Evolutionary conservation across 768 basidiomycete species (phyloP).

Genomic region (Candolleomyces eurysporus): DNA sequence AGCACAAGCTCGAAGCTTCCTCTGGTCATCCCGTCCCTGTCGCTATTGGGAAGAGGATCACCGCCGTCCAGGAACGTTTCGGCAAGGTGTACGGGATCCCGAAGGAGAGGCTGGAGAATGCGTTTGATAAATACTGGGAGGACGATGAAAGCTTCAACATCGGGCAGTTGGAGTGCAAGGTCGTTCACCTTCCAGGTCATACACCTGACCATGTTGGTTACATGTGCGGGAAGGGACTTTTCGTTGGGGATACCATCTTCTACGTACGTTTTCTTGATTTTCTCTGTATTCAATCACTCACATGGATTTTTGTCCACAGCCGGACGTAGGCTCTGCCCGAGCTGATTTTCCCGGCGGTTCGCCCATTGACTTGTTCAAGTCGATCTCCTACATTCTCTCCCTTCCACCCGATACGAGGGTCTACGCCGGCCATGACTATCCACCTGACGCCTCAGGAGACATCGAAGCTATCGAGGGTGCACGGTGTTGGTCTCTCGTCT

Average conservation of each 20-base stretch:
- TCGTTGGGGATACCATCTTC: slow-evolving; percentile 7
- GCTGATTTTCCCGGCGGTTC: slow-evolving; percentile 9
- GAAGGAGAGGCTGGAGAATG: background rate
- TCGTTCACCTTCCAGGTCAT: slow-evolving; percentile 7
- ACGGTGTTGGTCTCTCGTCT: slow-evolving; percentile 6
- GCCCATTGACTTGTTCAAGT: slow-evolving; percentile 1
- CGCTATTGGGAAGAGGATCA: slow-evolving; percentile 7
- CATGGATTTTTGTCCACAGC: background rate
- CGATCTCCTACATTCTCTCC: slow-evolving; percentile 3
- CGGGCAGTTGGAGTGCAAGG: slow-evolving; percentile 6
- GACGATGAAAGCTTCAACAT: slow-evolving; percentile 8
- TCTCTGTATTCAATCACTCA: background rate
- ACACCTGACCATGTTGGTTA: slow-evolving; percentile 11
- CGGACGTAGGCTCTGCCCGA: slow-evolving; percentile 10
- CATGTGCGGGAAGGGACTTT: slow-evolving; percentile 3
- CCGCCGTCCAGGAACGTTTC: background rate
- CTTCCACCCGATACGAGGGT: background rate
- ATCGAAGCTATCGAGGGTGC: background rate
- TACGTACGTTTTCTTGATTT: background rate
- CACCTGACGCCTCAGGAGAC: background rate
- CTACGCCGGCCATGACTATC: slow-evolving; percentile 9
- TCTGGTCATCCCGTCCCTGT: slow-evolving; percentile 1
- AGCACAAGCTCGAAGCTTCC: background rate
- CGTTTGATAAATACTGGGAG: slow-evolving; percentile 8
- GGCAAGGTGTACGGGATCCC: slow-evolving; percentile 4